Evolutionary conservation across 208 protist species (phyloP).

Genomic region (Wallacemonas rigidus): DNA sequence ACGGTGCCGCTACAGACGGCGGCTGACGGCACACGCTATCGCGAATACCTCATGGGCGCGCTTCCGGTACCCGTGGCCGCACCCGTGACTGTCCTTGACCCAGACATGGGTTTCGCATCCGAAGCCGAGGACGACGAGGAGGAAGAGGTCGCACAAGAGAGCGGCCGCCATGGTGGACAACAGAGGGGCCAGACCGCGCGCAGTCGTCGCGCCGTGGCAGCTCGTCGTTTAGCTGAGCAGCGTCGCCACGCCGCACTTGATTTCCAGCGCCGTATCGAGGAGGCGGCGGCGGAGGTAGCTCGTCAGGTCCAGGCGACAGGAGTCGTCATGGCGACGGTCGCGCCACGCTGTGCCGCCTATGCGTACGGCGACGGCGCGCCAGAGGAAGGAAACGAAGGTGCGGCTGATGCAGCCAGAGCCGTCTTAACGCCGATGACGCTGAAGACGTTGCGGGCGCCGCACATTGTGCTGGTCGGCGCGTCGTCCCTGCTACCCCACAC

Average conservation of each 20-base stretch:
- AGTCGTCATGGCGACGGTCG: slow-evolving; percentile 42
- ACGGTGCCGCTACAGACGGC: not conserved
- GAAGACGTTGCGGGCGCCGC: slow-evolving; percentile 33
- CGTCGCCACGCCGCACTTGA: slow-evolving; percentile 24
- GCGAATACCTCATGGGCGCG: slow-evolving; percentile 49
- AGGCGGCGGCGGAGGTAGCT: slow-evolving; percentile 53
- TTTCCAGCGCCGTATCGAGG: slow-evolving; percentile 32
- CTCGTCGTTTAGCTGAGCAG: slow-evolving; percentile 14
- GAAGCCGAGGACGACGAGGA: not conserved
- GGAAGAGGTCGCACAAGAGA: not conserved
- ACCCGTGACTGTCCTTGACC: not conserved
- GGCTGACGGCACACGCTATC: slow-evolving; percentile 9
- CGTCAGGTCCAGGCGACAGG: slow-evolving; percentile 36
- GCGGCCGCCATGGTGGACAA: not conserved
- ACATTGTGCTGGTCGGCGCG: slow-evolving; percentile 38
- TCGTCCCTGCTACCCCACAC: slow-evolving; percentile 1
- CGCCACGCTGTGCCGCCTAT: slow-evolving; percentile 8
- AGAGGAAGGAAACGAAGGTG: not conserved
- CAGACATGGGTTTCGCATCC: not conserved
- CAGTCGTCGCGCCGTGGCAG: not conserved
- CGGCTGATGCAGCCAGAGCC: not conserved
- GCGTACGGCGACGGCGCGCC: not conserved
- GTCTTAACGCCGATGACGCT: slow-evolving; percentile 26
- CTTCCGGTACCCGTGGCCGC: slow-evolving; percentile 38
- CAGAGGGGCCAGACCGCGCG: not conserved